These are phyloP conservation scores for Saxispiralis lemnorum DNA, from an alignment of 495 filamentous ascomycete species.

Conservation along the genomic window DNA sequence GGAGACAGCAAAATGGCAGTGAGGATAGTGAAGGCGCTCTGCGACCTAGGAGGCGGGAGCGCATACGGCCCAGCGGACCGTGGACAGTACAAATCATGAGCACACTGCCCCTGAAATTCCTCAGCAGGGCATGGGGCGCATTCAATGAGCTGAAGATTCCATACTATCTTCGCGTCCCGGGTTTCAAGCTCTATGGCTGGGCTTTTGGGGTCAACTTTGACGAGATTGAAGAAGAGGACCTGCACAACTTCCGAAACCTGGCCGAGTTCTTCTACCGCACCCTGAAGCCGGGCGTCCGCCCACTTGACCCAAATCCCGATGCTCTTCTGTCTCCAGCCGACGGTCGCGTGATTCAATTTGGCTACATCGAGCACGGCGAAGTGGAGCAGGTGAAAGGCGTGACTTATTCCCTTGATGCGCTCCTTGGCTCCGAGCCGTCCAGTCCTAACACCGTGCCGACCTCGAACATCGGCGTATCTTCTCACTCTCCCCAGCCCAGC, in stretches of 20 bases:
- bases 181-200: constrained; percentile 87
- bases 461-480: constrained; percentile 12
- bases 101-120: constrained; percentile 80
- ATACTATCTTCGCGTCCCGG: constrained; percentile 74
- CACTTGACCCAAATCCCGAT: constrained; percentile 61
- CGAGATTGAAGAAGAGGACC: constrained; percentile 72
- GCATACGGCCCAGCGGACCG: constrained; percentile 69
- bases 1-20: constrained; percentile 18
- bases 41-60: constrained; percentile 10
- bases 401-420: constrained; percentile 86
- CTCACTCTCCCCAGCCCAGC: constrained; percentile 18
- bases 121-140: constrained; percentile 80
- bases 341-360: constrained; percentile 79
- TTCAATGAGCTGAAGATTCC: constrained; percentile 91
- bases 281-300: constrained; percentile 76
- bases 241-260: constrained; percentile 79
- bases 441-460: not conserved
- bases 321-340: constrained; percentile 76
- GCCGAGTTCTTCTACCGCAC: constrained; percentile 94
- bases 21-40: constrained; percentile 38
- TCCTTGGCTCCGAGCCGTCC: constrained; percentile 49
- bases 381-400: constrained; percentile 99
- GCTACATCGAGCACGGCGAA: constrained; percentile 73
- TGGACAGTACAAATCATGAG: constrained; percentile 97
- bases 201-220: constrained; percentile 85